phyloP scores from a whole-genome alignment of 441 rosid species.

The Flueggea neowawraea region DNA sequence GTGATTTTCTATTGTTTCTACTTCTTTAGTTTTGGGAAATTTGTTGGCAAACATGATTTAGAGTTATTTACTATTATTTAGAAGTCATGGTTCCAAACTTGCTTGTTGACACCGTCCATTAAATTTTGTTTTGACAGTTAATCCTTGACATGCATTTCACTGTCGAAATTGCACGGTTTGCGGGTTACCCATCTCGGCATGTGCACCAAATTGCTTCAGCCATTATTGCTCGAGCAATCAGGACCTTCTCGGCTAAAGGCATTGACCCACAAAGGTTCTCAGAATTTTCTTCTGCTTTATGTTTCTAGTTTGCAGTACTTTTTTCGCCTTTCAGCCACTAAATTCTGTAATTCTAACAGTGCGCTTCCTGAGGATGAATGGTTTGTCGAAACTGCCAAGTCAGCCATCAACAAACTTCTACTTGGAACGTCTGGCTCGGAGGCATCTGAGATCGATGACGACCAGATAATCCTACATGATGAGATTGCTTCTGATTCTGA shows the following conservation, averaged over 20 bases:
- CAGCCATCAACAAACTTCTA: constrained; percentile 80
- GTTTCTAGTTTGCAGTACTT: not conserved
- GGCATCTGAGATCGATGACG: constrained; percentile 70
- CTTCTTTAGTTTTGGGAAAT: no score
- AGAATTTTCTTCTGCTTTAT: constrained; percentile 1
- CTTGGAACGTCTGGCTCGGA: constrained; percentile 74
- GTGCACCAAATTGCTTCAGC: constrained; percentile 87
- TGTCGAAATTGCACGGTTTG: constrained; percentile 93
- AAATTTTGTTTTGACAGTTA: constrained; percentile 46
- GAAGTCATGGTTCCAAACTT: no score
- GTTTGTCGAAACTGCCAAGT: constrained; percentile 92
- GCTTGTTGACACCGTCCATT: not conserved
- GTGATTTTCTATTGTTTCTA: not conserved
- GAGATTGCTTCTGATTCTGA: constrained; percentile 47
- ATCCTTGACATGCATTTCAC: constrained; percentile 99
- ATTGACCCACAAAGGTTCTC: constrained; percentile 77
- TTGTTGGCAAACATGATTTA: no score
- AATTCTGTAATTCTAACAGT: constrained; percentile 23
- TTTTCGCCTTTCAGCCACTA: constrained; percentile 3
- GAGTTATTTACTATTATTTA: no score
- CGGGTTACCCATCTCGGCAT: constrained; percentile 85
- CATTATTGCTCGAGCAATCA: constrained; percentile 78
- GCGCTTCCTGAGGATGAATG: constrained; percentile 81
- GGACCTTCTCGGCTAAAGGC: constrained; percentile 79
- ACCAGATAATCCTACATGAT: constrained; percentile 44